Base-by-base conservation (phyloP, 164 flowering plant genomes). In the Stephania cephalantha region DNA sequence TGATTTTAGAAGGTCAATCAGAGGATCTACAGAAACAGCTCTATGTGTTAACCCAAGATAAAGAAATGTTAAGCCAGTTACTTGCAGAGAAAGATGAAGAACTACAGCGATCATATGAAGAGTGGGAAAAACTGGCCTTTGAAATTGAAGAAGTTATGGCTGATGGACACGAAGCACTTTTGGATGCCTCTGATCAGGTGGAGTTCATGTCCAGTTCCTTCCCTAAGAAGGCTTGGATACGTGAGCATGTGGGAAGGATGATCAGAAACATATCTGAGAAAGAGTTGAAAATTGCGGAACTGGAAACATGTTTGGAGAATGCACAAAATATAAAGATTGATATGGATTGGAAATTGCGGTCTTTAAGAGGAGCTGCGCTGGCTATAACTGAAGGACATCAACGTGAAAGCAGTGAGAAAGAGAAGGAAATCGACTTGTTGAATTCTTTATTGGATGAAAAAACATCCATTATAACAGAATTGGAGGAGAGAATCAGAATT, bases 351-450 rank as follows among this genome's bases (percentile, higher is more conserved):
- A 92, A 89, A 91, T 78, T 96, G 80, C 84, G 87, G 82, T 92
- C 98, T 72, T 80, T 96, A 79, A 88, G 88, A 83, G 97, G 92
- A 30, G 98, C 99, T 31, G 85, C 96, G 64, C 70, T 91, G 77
- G 93, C 81, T 18, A 91, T 96, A 58, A 89, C 89, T 55, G 97
- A 94, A 84, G 86, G 87, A 17, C 97, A 91, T 64, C 87, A 91
- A 79, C 86, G 85, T 70, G 98, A 91, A 74, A 85, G 86, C 83
- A 74, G 68, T 79, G 93, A 88, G 82, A 94, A 85, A 80, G 95
- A 88, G 81, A 79, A 78, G 22, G 87, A 89, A 78, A 83, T 90
- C 76, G 66, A 80, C 22, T 71, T 52, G 44, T 77, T 92, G 85
- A 83, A 53, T 53, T 81, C 93, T 46, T 79, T 85, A 76, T 73